Evolutionary conservation across 2,329 filamentous ascomycete species (phyloP), one percentile per base, ranked within the genome.

Genomic region (Claviceps pusilla): DNA sequence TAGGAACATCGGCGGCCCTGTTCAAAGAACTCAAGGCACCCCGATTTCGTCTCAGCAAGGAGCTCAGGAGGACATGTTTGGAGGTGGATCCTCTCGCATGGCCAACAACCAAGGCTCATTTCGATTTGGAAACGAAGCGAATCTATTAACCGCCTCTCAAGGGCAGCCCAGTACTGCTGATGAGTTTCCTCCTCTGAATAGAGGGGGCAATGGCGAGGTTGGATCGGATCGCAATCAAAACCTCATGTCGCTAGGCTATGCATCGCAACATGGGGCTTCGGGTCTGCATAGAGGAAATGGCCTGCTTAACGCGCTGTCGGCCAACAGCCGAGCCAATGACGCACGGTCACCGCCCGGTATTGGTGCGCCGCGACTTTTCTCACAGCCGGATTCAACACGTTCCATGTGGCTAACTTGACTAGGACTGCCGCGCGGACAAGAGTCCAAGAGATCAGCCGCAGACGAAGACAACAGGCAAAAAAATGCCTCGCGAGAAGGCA

Each of bases 301-400:
- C 9, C 69, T 84, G 43, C 67, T 84, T 48, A 84, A 81, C 62
- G 81, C 80, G 3, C 67, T 84, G n/a, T 81, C 80, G 47, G 79
- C 78, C 5, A 83, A 76, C 57, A 76, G 69, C 55, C 72, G 79
- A 53, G 66, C 73, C 41, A 68, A 69, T 48, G 76, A 82, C 49
- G 62, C 61, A 50, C 74, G 76, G 54, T 75, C 77, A 41, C 74
- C 77, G 2, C 70, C 73, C 51, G 72, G 70, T 39, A 66, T 69
- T 24, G 65, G 67, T 51, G 61, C 63, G 37, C 64, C 68, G 47
- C 41, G 19, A 43, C 29, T 16, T 11, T 11, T 35, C 14, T 33
- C 46, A 43, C 16, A 31, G 19, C 37, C 24, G 41, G 29, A 24
- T 12, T 31, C 9, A 3, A 19, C 24, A 51, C 24, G n/a, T 46